Conservation (phyloP, 768 basidiomycete species). For the Mycena galericulata region DNA sequence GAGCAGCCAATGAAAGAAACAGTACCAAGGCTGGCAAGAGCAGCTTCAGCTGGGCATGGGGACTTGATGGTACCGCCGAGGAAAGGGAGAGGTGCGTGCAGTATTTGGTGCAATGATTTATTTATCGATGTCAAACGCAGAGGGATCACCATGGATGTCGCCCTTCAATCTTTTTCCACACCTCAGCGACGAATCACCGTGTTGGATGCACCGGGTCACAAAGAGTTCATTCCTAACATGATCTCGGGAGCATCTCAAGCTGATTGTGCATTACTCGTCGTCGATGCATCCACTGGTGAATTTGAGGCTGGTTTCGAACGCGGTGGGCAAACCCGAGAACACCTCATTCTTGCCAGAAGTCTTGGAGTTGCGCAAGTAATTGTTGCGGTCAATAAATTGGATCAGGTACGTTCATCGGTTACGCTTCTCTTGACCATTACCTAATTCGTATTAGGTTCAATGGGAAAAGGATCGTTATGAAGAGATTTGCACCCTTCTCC, state of each 20-base stretch:
- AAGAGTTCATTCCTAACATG: conserved; percentile 99
- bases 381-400: conserved; percentile 95
- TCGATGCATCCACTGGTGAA: conserved; percentile 90
- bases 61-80: conserved; percentile 91
- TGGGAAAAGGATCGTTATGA: conserved; percentile 90
- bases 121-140: conserved; percentile 53
- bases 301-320: conserved; percentile 97
- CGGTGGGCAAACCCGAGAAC: conserved; percentile 96
- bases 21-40: conserved; percentile 92
- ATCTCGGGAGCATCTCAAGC: conserved; percentile 98
- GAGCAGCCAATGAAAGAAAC: conserved; percentile 87
- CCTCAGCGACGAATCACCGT: conserved; percentile 85
- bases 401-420: conserved; percentile 69
- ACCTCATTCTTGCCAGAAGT: conserved; percentile 90
- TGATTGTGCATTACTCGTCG: conserved; percentile 92
- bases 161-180: conserved; percentile 82
- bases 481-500: conserved; percentile 80
- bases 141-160: conserved; percentile 98
- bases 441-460: conserved; percentile 69
- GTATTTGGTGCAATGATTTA: background rate
- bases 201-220: conserved; percentile 98
- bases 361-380: conserved; percentile 93
- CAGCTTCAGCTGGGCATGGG: conserved; percentile 99
- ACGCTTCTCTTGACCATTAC: background rate
- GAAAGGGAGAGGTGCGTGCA: conserved; percentile 86